A percentile compares a stretch with the other conserved stretches of the same genome.
Conservation (phyloP, 352 stramenopile genomes). For the Phytophthora idaei region DNA sequence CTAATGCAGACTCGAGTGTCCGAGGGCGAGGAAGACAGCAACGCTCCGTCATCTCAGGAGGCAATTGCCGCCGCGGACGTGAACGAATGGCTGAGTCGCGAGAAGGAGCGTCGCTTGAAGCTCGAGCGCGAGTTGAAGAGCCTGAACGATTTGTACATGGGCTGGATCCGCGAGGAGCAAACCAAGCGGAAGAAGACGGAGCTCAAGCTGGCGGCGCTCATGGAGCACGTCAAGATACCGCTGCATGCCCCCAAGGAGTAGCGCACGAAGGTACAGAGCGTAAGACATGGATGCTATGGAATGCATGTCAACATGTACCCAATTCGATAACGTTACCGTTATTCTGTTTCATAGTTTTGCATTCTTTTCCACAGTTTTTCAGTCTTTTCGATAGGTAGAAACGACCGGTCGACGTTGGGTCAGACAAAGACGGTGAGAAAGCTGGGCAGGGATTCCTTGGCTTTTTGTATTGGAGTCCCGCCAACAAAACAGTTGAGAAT, state of each 20-base stretch:
- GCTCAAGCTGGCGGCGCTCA: constrained; percentile 56
- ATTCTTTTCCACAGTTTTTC: constrained; percentile 16
- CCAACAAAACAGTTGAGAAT: constrained; percentile 31
- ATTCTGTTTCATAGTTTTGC: not conserved
- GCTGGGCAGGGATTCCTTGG: constrained; percentile 3
- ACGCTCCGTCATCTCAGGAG: constrained; percentile 9
- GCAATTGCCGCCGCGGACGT: constrained; percentile 51
- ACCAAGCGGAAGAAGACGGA: constrained; percentile 74
- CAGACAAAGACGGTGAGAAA: constrained; percentile 23
- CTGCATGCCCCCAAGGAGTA: constrained; percentile 19
- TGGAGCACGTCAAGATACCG: constrained; percentile 32
- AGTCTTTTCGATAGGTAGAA: constrained; percentile 18
- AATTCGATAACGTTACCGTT: constrained; percentile 4
- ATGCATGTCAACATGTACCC: constrained; percentile 16
- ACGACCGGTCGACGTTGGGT: constrained; percentile 33
- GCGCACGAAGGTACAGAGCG: constrained; percentile 6
- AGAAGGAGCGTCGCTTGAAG: constrained; percentile 75
- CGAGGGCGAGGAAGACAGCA: constrained; percentile 6
- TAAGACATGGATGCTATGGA: constrained; percentile 2
- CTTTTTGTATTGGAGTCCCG: constrained; percentile 17
- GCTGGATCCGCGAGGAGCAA: constrained; percentile 84
- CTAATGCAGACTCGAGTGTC: constrained; percentile 36
- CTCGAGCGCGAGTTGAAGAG: constrained; percentile 83
- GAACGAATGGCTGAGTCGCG: constrained; percentile 68
- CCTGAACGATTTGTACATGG: constrained; percentile 85